phyloP scores from a whole-genome alignment of 148 eudicot genomes.

The Chenopodium album region DNA sequence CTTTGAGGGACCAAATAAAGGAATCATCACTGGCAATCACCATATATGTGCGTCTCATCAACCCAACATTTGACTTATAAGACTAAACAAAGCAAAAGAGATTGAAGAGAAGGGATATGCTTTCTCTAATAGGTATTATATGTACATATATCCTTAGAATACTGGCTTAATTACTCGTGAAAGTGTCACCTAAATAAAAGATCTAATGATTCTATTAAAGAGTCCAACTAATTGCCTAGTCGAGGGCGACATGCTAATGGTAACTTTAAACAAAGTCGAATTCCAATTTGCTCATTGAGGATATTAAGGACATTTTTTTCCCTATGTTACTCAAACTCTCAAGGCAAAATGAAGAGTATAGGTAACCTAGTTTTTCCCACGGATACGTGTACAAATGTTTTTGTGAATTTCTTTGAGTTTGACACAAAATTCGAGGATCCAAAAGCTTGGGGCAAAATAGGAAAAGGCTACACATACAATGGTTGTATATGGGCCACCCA shows the following conservation, averaged over 20 bases:
- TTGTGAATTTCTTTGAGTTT: too few relatives aligned
- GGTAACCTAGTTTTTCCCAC: too few relatives aligned
- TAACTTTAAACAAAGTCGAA: not conserved
- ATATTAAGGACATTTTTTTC: too few relatives aligned
- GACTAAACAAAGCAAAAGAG: not conserved
- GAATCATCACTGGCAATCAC: conserved; percentile 18
- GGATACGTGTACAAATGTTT: too few relatives aligned
- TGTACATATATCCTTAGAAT: not conserved
- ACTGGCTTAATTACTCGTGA: not conserved
- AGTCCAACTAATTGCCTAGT: not conserved
- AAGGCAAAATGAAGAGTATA: too few relatives aligned
- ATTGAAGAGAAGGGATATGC: not conserved
- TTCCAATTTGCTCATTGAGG: not conserved
- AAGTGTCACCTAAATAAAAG: not conserved
- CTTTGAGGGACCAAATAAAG: conserved; percentile 5
- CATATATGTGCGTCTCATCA: conserved; percentile 18
- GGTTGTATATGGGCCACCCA: too few relatives aligned
- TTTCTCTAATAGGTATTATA: not conserved
- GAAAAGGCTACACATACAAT: too few relatives aligned
- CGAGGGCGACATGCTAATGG: not conserved
- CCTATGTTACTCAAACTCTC: too few relatives aligned
- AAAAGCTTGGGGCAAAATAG: too few relatives aligned
- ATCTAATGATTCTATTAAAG: not conserved
- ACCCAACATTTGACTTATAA: conserved; percentile 12
- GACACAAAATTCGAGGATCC: too few relatives aligned